Conservation (phyloP, 1,284 basidiomycete species). For the Hemileia vastatrix region DNA sequence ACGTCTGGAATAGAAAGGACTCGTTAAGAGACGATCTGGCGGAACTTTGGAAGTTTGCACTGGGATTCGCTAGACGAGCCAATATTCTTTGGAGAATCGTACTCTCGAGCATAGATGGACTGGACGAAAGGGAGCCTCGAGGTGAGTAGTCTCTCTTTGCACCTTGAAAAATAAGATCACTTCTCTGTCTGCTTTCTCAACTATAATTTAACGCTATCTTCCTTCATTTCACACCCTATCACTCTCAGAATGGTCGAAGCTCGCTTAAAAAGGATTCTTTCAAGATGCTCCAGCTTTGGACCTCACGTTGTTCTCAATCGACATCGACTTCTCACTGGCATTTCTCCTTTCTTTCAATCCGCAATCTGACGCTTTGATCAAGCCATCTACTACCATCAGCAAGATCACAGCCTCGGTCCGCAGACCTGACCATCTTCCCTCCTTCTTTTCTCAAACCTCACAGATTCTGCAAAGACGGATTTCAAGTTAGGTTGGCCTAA, state of each 20-base stretch:
- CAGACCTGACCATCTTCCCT: too few species aligned
- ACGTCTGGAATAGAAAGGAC: conserved; percentile 6
- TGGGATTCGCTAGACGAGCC: conserved; percentile 26
- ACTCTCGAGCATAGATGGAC: conserved; percentile 22
- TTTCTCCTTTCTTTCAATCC: not conserved
- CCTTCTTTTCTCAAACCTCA: too few species aligned
- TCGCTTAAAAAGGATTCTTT: too few species aligned
- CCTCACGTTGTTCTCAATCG: conserved; percentile 6
- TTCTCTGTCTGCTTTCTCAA: too few species aligned
- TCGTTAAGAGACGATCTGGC: conserved; percentile 24
- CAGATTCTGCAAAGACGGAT: too few species aligned
- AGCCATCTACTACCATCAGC: not conserved
- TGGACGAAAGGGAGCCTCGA: conserved; percentile 23
- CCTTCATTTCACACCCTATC: too few species aligned
- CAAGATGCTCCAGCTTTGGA: conserved; percentile 4
- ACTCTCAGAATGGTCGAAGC: too few species aligned
- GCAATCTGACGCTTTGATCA: not conserved
- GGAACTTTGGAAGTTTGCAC: conserved; percentile 27
- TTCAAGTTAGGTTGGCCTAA: too few species aligned
- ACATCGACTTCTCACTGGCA: conserved; percentile 2
- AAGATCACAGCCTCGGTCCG: not conserved
- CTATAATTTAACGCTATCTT: too few species aligned
- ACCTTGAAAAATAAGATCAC: too few species aligned
- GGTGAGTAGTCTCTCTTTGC: too few species aligned
- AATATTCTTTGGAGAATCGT: conserved; percentile 28